Percentiles rank a stretch among this genome's conserved stretches.
Conservation (phyloP, 2,329 filamentous ascomycete species). For the Penicillium sp. region DNA sequence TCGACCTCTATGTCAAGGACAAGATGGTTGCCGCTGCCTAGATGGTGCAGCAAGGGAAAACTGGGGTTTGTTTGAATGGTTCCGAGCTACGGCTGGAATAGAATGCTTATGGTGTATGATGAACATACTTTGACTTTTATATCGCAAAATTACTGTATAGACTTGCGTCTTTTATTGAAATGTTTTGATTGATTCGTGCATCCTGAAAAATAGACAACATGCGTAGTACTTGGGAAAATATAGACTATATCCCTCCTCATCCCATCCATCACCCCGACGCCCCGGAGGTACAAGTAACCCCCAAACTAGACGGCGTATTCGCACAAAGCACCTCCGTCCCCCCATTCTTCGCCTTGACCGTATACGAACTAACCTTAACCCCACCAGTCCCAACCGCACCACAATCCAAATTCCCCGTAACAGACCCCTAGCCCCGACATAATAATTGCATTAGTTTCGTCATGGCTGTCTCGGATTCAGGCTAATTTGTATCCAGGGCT, state of each 20-base stretch:
- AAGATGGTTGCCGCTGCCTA: conserved; percentile 44
- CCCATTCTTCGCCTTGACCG: conserved; percentile 43
- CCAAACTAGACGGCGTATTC: conserved; percentile 41
- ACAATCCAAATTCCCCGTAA: conserved; percentile 49
- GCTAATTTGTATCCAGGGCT: not conserved
- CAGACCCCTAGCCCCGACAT: conserved; percentile 19
- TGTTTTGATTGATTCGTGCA: not conserved
- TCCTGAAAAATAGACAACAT: not conserved
- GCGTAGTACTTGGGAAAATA: not conserved
- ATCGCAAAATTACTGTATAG: conserved; percentile 28
- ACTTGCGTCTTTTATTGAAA: conserved; percentile 9
- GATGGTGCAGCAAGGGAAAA: not conserved
- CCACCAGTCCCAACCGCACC: conserved; percentile 47
- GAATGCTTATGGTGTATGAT: conserved; percentile 21
- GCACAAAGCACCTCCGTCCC: conserved; percentile 43
- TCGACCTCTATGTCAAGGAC: conserved; percentile 78
- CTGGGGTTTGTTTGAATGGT: not conserved
- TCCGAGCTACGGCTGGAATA: not conserved
- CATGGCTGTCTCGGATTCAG: not conserved
- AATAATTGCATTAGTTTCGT: not conserved
- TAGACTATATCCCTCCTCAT: not conserved
- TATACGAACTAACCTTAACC: conserved; percentile 42
- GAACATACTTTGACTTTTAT: conserved; percentile 16
- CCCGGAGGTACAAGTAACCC: conserved; percentile 42
- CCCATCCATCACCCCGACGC: conserved; percentile 39